Evolutionary conservation across 2,329 filamentous ascomycete genomes (phyloP).

Genomic region (Fusarium solani-melongenae): DNA sequence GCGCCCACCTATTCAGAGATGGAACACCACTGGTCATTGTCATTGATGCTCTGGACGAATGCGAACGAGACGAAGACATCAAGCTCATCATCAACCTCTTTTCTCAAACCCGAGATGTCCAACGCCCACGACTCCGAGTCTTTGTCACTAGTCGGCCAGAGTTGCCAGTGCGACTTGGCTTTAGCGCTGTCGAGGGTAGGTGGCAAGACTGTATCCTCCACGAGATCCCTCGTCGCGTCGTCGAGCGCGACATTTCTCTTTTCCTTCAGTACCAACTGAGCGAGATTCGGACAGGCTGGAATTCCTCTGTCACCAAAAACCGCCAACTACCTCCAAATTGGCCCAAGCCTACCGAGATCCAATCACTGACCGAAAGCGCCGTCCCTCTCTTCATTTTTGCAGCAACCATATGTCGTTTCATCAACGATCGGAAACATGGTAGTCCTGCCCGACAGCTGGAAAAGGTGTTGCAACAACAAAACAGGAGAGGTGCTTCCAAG

Average conservation of each 20-base stretch:
- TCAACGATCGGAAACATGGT: not conserved
- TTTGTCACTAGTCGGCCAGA: not conserved
- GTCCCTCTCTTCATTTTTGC: not conserved
- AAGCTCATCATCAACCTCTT: not conserved
- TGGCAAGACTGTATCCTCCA: not conserved
- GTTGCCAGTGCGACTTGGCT: not conserved
- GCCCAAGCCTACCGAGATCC: not conserved
- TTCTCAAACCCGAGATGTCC: not conserved
- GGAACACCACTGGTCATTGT: not conserved
- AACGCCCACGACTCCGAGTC: not conserved
- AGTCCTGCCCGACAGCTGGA: not conserved
- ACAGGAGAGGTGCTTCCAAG: not conserved
- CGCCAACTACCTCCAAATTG: not conserved
- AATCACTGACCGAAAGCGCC: not conserved
- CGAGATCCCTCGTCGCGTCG: not conserved
- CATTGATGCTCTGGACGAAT: not conserved
- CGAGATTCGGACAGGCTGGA: not conserved
- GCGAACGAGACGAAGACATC: not conserved
- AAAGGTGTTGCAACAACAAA: not conserved
- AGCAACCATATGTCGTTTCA: not conserved
- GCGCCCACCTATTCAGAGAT: not conserved
- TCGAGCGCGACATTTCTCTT: not conserved
- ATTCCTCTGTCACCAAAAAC: not conserved
- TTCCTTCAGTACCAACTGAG: not conserved
- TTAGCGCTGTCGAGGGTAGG: not conserved